Evolutionary conservation across 306 rosid species (phyloP).

Genomic region (Vicia villosa): DNA sequence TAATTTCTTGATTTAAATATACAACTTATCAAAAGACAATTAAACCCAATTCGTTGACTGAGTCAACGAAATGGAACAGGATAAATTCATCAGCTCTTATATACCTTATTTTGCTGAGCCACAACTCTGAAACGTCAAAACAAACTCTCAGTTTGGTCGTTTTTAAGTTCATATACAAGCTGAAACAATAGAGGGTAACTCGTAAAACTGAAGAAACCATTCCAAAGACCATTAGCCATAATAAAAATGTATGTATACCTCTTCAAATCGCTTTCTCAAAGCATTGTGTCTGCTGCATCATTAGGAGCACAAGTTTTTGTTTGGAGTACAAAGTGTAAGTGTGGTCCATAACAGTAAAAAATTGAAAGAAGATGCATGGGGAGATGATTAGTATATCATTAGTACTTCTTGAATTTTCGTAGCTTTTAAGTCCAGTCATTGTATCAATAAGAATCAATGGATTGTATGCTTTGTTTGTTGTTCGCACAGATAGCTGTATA

Average conservation of each 20-base stretch:
- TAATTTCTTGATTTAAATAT: slow-evolving; percentile 11
- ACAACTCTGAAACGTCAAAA: slow-evolving; percentile 87
- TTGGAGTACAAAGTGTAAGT: background rate
- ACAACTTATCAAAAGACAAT: slow-evolving; percentile 22
- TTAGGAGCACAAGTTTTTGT: slow-evolving; percentile 13
- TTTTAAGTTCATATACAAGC: slow-evolving; percentile 86
- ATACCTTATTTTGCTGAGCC: slow-evolving; percentile 87
- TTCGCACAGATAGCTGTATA: background rate
- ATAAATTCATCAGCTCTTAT: slow-evolving; percentile 17
- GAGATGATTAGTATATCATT: slow-evolving; percentile 49
- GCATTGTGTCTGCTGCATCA: slow-evolving; percentile 94
- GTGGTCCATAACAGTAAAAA: slow-evolving; percentile 60
- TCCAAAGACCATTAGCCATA: slow-evolving; percentile 3
- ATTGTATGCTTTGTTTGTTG: background rate
- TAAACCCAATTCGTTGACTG: slow-evolving; percentile 4
- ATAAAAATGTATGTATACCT: slow-evolving; percentile 56
- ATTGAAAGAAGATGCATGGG: slow-evolving; percentile 94
- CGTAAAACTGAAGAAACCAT: slow-evolving; percentile 17
- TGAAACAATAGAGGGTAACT: slow-evolving; percentile 40
- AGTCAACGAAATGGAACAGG: slow-evolving; percentile 7
- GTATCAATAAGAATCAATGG: background rate
- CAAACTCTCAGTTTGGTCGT: slow-evolving; percentile 58
- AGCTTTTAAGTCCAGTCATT: slow-evolving; percentile 1
- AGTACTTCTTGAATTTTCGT: background rate
- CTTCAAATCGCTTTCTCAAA: slow-evolving; percentile 67